Conservation (phyloP, 768 basidiomycete genomes). For the Mycena crocata region DNA sequence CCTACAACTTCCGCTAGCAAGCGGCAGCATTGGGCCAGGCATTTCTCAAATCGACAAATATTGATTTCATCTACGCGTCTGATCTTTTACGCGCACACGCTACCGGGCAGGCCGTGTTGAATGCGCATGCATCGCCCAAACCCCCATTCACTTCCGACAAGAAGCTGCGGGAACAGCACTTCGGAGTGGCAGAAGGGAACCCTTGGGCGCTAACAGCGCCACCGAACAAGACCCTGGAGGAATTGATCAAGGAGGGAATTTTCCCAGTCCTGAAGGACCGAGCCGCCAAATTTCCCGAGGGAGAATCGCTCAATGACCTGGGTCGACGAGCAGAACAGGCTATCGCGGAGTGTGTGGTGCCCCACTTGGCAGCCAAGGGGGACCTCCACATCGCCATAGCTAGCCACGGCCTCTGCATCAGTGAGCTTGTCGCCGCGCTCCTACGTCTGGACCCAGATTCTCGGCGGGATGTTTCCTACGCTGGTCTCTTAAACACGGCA, state of each 20-base stretch:
- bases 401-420: constrained; percentile 81
- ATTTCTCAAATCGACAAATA: constrained; percentile 54
- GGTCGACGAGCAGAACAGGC: constrained; percentile 63
- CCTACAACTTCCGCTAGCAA: constrained; percentile 53
- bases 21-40: constrained; percentile 68
- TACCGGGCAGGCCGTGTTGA: constrained; percentile 68
- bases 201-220: constrained; percentile 53
- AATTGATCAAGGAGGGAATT: constrained; percentile 59
- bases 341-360: constrained; percentile 65
- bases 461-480: constrained; percentile 47
- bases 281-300: constrained; percentile 70
- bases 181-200: constrained; percentile 78
- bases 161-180: constrained; percentile 76
- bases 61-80: constrained; percentile 74
- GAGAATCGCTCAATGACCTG: constrained; percentile 76
- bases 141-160: constrained; percentile 66
- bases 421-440: constrained; percentile 67
- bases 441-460: constrained; percentile 62
- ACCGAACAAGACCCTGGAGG: constrained; percentile 50
- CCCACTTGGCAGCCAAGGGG: constrained; percentile 57
- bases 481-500: constrained; percentile 76
- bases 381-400: constrained; percentile 73
- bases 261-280: constrained; percentile 65
- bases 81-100: constrained; percentile 72
- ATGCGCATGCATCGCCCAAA: constrained; percentile 62